Percentiles rank a stretch among this genome's conserved stretches.
Evolutionary conservation across 2,329 filamentous ascomycete genomes (phyloP).

Genomic region (Curvularia sp.): DNA sequence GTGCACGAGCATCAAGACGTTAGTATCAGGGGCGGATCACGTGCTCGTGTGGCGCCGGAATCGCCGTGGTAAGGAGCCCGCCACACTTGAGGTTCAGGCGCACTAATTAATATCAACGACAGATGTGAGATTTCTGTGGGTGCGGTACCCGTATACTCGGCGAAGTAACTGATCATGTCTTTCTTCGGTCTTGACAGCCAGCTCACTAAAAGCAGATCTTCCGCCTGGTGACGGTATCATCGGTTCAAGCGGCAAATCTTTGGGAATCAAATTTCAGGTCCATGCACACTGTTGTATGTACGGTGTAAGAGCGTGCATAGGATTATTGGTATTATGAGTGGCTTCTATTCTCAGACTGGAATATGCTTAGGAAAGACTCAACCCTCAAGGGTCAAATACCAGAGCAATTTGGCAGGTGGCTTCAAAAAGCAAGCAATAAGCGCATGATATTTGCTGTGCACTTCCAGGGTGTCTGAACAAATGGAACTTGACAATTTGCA

Average conservation of each 20-base stretch:
- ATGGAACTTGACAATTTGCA: not conserved
- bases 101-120: not conserved
- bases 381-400: not conserved
- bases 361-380: not conserved
- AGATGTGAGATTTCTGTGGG: not conserved
- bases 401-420: not conserved
- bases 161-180: no score
- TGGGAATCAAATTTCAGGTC: slow-evolving; percentile 5
- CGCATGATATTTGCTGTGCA: not conserved
- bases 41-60: slow-evolving; percentile 13
- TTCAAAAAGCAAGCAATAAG: not conserved
- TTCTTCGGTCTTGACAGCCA: not conserved
- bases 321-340: not conserved
- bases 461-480: not conserved
- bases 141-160: not conserved
- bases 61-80: slow-evolving; percentile 7
- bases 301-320: not conserved
- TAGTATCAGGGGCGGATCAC: slow-evolving; percentile 7
- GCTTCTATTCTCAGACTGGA: slow-evolving; percentile 1
- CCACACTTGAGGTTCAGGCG: not conserved
- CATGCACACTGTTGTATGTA: not conserved
- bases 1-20: not conserved
- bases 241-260: slow-evolving; percentile 2
- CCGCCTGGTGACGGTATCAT: slow-evolving; percentile 2
- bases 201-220: slow-evolving; percentile 8